Percentiles rank a stretch among this genome's conserved stretches.
Evolutionary conservation across 192 early-diverging fungal species (phyloP).

Genomic region (Funneliformis geosporum): DNA sequence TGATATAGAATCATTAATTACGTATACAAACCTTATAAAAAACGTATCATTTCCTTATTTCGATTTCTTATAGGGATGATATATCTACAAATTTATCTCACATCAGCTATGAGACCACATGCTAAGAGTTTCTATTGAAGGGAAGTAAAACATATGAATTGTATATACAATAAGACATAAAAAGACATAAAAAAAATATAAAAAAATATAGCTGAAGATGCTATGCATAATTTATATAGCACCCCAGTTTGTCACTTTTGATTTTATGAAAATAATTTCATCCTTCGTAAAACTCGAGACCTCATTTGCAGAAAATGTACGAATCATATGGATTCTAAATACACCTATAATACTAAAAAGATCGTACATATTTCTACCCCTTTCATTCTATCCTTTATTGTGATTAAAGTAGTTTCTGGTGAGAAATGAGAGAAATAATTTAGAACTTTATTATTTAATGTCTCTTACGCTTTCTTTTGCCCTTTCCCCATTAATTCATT

Average conservation of each 20-base stretch:
- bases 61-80: too few species aligned
- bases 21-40: too few species aligned
- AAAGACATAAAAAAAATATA: slow-evolving; percentile 1
- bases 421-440: not conserved
- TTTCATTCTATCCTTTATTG: not conserved
- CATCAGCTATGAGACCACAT: not conserved
- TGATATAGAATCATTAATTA: too few species aligned
- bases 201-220: not conserved
- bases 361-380: not conserved
- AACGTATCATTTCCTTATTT: too few species aligned
- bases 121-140: too few species aligned
- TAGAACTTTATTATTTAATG: not conserved
- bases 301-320: too few species aligned
- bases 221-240: not conserved
- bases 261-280: not conserved
- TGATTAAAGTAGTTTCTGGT: not conserved
- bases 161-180: not conserved
- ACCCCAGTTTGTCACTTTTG: not conserved
- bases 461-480: not conserved
- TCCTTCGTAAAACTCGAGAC: too few species aligned
- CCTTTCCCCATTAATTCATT: slow-evolving; percentile 1
- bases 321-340: too few species aligned
- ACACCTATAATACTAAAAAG: too few species aligned
- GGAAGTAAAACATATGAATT: not conserved
- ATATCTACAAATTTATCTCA: not conserved